phyloP scores from a whole-genome alignment of 208 protist genomes.

The Trichomonas tenax region DNA sequence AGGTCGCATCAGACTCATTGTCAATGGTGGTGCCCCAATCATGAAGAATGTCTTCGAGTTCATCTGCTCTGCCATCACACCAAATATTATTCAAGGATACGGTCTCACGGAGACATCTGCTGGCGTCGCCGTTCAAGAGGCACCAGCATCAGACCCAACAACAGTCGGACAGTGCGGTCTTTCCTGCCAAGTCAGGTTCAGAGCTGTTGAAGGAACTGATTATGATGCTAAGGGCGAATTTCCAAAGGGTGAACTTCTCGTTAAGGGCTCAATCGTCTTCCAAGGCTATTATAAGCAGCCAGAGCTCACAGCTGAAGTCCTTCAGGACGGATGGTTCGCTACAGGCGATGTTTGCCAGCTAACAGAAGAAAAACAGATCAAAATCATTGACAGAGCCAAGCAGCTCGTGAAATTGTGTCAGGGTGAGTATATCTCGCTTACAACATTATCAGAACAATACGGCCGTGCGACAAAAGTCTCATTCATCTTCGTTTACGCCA shows the following conservation, averaged over 20 bases:
- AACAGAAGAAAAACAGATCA: background rate
- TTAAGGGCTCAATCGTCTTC: background rate
- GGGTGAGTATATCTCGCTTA: background rate
- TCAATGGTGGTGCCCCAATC: background rate
- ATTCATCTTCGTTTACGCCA: background rate
- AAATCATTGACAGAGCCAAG: background rate
- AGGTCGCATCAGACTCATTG: background rate
- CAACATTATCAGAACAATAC: background rate
- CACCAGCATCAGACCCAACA: conserved; percentile 5
- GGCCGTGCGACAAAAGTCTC: background rate
- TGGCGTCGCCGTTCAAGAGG: background rate
- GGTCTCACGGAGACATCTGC: background rate
- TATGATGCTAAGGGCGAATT: background rate
- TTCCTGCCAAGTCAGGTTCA: background rate
- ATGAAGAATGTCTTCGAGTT: background rate
- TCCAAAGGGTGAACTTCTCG: background rate
- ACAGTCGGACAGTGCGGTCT: background rate
- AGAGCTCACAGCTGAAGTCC: background rate
- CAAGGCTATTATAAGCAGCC: conserved; percentile 18
- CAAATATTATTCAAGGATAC: conserved; percentile 20
- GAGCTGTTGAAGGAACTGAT: background rate
- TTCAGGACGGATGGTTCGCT: conserved; percentile 10
- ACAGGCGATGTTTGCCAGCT: background rate
- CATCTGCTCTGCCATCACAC: background rate
- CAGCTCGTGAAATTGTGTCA: background rate